These are phyloP conservation scores for Pseudogymnoascus sp. DNA, from an alignment of 2,329 filamentous ascomycete genomes.

Conservation along the genomic window DNA sequence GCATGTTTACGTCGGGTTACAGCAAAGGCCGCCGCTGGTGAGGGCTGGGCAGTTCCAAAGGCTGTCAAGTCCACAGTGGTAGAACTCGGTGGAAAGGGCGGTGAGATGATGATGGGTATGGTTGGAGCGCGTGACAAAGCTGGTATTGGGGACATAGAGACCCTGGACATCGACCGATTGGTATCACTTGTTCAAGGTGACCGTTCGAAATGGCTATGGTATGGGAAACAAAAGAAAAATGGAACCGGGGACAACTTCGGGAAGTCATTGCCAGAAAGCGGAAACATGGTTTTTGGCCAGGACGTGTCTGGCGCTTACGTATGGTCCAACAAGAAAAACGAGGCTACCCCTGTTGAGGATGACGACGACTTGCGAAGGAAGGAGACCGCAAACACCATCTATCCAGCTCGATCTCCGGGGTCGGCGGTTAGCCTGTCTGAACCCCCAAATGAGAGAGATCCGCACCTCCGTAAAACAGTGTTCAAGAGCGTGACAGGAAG, in stretches of 20 bases:
- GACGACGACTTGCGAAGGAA: constrained; percentile 34
- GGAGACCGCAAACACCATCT: constrained; percentile 39
- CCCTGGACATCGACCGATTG: constrained; percentile 78
- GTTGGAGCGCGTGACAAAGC: constrained; percentile 75
- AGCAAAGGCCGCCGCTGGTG: constrained; percentile 78
- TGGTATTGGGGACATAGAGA: constrained; percentile 87
- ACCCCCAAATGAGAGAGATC: constrained; percentile 42
- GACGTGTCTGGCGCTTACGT: constrained; percentile 41
- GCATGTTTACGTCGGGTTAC: constrained; percentile 74
- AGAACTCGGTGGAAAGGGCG: constrained; percentile 86
- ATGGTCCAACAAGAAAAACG: constrained; percentile 41
- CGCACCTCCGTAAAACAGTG: constrained; percentile 50
- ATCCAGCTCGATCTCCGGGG: constrained; percentile 36
- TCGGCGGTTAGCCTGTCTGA: constrained; percentile 42
- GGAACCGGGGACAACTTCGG: constrained; percentile 37
- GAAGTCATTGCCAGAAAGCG: constrained; percentile 38
- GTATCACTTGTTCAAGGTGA: constrained; percentile 70
- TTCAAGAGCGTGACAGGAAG: constrained; percentile 74
- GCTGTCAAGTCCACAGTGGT: constrained; percentile 93
- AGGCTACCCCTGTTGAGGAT: constrained; percentile 45
- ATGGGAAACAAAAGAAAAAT: constrained; percentile 72
- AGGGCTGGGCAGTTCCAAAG: constrained; percentile 85
- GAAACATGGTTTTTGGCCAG: constrained; percentile 44
- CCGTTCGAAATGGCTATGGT: constrained; percentile 87
- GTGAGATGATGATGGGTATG: constrained; percentile 93